These are phyloP conservation scores for Exophiala aquamarina DNA, from an alignment of 2,329 filamentous ascomycete genomes.

Conservation along the genomic window DNA sequence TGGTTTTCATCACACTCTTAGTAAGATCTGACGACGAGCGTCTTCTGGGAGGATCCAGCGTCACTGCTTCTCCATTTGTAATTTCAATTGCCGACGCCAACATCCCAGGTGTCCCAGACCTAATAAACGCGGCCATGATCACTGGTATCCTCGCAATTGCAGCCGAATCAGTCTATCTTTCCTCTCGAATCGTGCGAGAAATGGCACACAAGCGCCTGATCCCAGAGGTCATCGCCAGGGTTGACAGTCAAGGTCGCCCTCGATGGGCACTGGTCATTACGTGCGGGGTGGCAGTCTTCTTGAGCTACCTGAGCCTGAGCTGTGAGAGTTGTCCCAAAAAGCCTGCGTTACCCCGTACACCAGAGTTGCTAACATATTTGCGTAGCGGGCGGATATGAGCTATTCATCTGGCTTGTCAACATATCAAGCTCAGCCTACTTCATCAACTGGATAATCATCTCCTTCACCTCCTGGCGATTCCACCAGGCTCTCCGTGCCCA, in stretches of 20 bases:
- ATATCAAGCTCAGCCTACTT: constrained; percentile 37
- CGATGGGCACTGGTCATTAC: constrained; percentile 32
- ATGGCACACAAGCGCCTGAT: constrained; percentile 34
- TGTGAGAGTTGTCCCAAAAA: too few relatives aligned
- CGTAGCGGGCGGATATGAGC: constrained; percentile 16
- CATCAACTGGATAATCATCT: constrained; percentile 37
- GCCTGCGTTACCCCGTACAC: too few relatives aligned
- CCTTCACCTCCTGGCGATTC: constrained; percentile 35
- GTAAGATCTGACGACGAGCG: constrained; percentile 28
- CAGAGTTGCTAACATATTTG: too few relatives aligned
- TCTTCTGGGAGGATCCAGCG: constrained; percentile 31
- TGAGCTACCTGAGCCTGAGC: constrained; percentile 36
- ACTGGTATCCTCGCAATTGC: constrained; percentile 34
- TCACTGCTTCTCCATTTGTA: constrained; percentile 35
- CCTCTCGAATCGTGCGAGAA: constrained; percentile 34
- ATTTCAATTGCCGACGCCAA: constrained; percentile 33
- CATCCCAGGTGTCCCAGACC: constrained; percentile 32
- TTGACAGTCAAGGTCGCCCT: constrained; percentile 34
- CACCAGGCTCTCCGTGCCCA: constrained; percentile 31
- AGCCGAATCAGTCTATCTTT: constrained; percentile 35
- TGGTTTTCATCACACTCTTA: constrained; percentile 31
- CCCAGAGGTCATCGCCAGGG: constrained; percentile 29
- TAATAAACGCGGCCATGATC: constrained; percentile 37
- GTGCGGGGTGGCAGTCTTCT: constrained; percentile 24
- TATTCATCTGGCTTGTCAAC: constrained; percentile 31